phyloP scores from a whole-genome alignment of 163 green algal genomes.

The Scenedesmus sp. region DNA sequence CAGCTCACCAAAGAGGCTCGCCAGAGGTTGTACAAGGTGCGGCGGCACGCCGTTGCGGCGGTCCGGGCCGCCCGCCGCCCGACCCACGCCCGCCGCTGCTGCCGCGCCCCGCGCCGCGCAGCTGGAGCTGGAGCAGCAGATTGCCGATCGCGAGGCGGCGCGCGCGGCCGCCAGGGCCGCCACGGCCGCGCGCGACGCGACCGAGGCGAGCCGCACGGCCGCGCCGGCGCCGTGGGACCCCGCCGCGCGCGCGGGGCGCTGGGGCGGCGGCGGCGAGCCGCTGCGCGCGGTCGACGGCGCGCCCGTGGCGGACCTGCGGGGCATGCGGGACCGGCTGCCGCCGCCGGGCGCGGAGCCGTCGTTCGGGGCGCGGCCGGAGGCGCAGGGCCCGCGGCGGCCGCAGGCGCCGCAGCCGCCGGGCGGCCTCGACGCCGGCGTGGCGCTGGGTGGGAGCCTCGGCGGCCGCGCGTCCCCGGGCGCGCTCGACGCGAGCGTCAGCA shows the following conservation, averaged over 20 bases:
- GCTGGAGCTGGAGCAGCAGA: slow-evolving; percentile 43
- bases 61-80: neutral
- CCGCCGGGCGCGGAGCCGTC: neutral
- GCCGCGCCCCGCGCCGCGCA: neutral
- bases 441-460: neutral
- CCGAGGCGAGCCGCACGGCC: slow-evolving; percentile 21
- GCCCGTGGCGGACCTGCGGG: slow-evolving; percentile 43
- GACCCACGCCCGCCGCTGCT: neutral
- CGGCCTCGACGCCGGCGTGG: neutral
- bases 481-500: too few relatives aligned
- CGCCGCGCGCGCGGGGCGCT: slow-evolving; percentile 18
- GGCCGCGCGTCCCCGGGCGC: neutral
- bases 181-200: neutral
- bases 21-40: slow-evolving; percentile 35
- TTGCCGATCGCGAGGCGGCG: slow-evolving; percentile 27
- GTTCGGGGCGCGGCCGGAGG: neutral
- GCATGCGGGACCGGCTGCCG: neutral
- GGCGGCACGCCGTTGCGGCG: neutral
- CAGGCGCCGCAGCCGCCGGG: neutral
- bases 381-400: neutral
- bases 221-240: slow-evolving; percentile 48
- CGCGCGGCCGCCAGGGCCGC: slow-evolving; percentile 14
- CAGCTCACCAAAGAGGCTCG: slow-evolving; percentile 12
- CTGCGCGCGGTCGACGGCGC: slow-evolving; percentile 18
- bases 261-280: neutral